Evolutionary conservation across 192 early-diverging fungal genomes (phyloP), one percentile per base, ranked within the genome.

Genomic region (Geranomyces variabilis): DNA sequence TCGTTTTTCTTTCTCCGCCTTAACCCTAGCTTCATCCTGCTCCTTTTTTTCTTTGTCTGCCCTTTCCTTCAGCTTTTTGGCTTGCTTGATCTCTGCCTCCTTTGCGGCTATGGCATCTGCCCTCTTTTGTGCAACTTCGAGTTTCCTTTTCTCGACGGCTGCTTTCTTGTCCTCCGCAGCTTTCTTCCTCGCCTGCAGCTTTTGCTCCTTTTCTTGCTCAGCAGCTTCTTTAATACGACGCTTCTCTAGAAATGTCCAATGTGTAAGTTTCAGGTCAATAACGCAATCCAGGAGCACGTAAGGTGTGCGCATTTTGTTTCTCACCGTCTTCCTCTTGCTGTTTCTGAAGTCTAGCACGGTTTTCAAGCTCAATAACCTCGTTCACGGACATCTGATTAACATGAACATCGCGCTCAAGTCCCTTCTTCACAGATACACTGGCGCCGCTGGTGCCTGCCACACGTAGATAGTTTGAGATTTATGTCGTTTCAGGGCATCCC

Each of bases 311-410:
- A 41, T 3, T 41, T 53, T n/a, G 26, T 15, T n/a, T n/a, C 58
- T 26, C 26, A 60, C 58, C 58, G 17, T 60, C 58, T 17, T 17
- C 58, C 30, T 60, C 58, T 26, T 60, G 6, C 30, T 60, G 22
- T 26, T 60, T 60, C 28, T 19, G 9, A 17, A 26, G 22, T 7
- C 31, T 60, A 7, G 58, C 58, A 3, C 17, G 14, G 15, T 29
- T 60, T 33, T 60, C 12, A 19, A 26, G 1, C 28, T 7, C 58
- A 29, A 60, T 33, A 26, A 60, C 31, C 14, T 60, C 58, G 28
- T 60, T 29, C 9, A 60, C 58, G 5, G 22, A 30, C 58, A 60
- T 17, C 58, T 17, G 22, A 7, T 6, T 33, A 7, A 17, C 31
- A 19, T 60, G 19, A 6, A 7, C 4, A 19, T 60, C 28, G 6